Evolutionary conservation across 169 alveolate genomes (phyloP), one percentile per base, ranked within the genome.

Genomic region (Plasmodium gaboni): DNA sequence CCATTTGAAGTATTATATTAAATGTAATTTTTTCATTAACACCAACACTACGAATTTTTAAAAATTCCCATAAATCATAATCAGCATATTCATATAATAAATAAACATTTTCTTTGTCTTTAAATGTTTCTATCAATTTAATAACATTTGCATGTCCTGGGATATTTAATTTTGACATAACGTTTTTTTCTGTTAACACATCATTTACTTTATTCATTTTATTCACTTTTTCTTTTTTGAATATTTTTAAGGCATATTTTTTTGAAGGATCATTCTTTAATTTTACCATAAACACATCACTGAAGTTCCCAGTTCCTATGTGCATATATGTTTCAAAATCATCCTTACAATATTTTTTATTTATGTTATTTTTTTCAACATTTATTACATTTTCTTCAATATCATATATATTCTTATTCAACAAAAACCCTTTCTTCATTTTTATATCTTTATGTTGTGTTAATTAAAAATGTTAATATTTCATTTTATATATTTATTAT

Each of bases 61-160:
- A 85, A 63, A 76, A 72, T 24, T 95, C 97, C 97, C 97, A 95
- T 28, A 95, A 92, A 48, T 94, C 97, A 71, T 72, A 95, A 92
- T 90, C 92, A 10, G 95, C 96, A 38, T 78, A 92, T 68, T 95
- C 97, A 67, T 94, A 94, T 51, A 95, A 67, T 67, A 95, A 61
- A 83, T 94, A 95, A 4, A 95, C 96, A 59, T 94, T 80, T 38
- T 74, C 44, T 38, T 88, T 88, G 70, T 95, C 97, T 73, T 89
- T 94, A 92, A 95, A 95, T 48, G 97, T 94, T 28, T 88, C 95
- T 26, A 93, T 51, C 86, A 95, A 68, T 42, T 92, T 88, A 32
- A 95, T 92, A 55, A 95, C 94, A 65, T 95, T 85, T 13, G 95
- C 91, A 65, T 95, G 96, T 8, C 97, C 97, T 6, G 97, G 97